Evolutionary conservation across 2,329 filamentous ascomycete species (phyloP).

Genomic region (Penicillium italicum): DNA sequence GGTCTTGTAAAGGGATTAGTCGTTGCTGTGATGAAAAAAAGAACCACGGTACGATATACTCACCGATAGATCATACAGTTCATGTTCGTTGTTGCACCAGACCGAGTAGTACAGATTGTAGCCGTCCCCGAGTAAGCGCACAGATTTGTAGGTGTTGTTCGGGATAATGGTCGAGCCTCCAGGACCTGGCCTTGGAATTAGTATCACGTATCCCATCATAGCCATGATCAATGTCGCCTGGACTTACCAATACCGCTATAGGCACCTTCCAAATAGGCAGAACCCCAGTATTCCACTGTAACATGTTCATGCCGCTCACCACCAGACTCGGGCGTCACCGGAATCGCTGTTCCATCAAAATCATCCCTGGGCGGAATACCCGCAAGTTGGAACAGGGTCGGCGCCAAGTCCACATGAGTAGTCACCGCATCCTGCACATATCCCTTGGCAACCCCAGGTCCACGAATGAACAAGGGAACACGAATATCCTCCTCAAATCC

Average conservation of each 20-base stretch:
- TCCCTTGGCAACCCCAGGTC: constrained; percentile 52
- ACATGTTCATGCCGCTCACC: constrained; percentile 52
- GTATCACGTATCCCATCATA: not conserved
- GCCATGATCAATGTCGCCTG: not conserved
- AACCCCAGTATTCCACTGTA: constrained; percentile 57
- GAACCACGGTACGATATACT: not conserved
- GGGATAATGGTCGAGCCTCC: constrained; percentile 17
- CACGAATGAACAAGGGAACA: constrained; percentile 58
- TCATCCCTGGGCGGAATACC: constrained; percentile 44
- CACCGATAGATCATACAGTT: constrained; percentile 40
- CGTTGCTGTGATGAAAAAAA: not conserved
- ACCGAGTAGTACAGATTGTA: constrained; percentile 43
- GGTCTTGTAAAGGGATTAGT: constrained; percentile 22
- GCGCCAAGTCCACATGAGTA: constrained; percentile 62
- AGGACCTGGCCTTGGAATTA: constrained; percentile 13
- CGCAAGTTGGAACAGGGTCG: constrained; percentile 54
- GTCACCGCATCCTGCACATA: constrained; percentile 49
- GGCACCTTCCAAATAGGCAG: constrained; percentile 30
- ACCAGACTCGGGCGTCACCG: constrained; percentile 30
- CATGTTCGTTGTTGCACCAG: constrained; percentile 42
- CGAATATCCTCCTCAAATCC: constrained; percentile 59
- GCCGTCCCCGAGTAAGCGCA: constrained; percentile 33
- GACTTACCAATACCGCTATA: constrained; percentile 27
- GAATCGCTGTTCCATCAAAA: constrained; percentile 57
- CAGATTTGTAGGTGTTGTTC: constrained; percentile 43